Base-by-base conservation (phyloP, 139 green algal genomes). In the Tetraselmis striata region DNA sequence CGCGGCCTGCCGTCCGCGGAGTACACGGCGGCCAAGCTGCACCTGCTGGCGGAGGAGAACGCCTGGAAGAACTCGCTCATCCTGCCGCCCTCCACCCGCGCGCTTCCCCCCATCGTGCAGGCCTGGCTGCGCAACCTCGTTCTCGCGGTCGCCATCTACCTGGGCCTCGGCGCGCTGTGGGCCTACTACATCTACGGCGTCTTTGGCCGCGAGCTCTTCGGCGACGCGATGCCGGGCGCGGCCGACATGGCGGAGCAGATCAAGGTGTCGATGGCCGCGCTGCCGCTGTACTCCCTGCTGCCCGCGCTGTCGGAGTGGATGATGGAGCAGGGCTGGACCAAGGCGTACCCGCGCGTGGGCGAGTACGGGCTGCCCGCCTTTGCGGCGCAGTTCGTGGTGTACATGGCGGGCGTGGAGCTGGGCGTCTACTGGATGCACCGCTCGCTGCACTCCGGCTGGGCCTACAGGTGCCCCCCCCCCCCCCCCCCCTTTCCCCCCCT, bases 391-490 rank as follows among this genome's bases (percentile, higher is more conserved):
- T 96, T 98, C 84, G 84, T 89, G 2, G 29, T 92, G 2, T 98
- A 98, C 93, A 97, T 98, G 93, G 76, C 76, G 0, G 91, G 81
- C 0, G 95, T 98, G 27, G 95, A 98, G 86, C 97, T 97, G 75
- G 92, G 92, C 28, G 95, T 98, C 31, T 98, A 98, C 89, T 98
- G 95, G 95, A 92, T 93, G 92, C 95, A 98, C 90, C 88, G 95
- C 11, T 74, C 86, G 25, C 90, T 98, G 59, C 95, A 98, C 81
- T 91, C 95, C 27, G 86, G 95, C 74, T 79, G 81, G 11, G 86
- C 83, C 0, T 98, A 95, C 89, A 90, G 86, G 88, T 90, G 76
- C 76, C 84, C 76, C 23, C 24, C 79, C 1, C 28, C 22, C 75
- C 11, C n/a, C n/a, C n/a, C n/a, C n/a, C n/a, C n/a, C n/a, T n/a